Evolutionary conservation across 371 early-diverging fungal genomes (phyloP), one percentile per base, ranked within the genome.

Genomic region (Mucor lusitanicus): DNA sequence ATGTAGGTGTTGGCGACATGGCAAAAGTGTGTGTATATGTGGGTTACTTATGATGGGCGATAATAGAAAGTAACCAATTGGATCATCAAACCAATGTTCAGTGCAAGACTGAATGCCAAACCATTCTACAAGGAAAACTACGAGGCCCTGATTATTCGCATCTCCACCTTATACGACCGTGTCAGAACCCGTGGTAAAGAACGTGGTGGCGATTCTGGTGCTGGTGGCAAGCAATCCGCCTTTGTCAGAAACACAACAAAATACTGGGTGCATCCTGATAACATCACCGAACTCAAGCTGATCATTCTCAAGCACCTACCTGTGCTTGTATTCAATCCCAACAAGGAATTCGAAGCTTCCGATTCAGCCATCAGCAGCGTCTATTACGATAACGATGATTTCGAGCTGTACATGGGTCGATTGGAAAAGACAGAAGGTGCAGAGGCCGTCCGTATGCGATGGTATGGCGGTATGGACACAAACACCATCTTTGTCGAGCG

Each of bases 231-330:
- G 59, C 81, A 84, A 59, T 78, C 84, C 15, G 84, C 84, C 0
- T 93, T 95, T 85, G 93, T 97, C 12, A 86, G 97, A 40, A 89
- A 93, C 73, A 95, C 97, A 12, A 94, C 93, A 61, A 96, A 99
- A 84, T 99, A 98, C 80, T 99, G 99, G 84, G 96, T 99, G 0
- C 97, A 97, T 71, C 94, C 95, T 1, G 99, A 99, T 78, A 98
- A 99, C 79, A 93, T 99, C 50, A 95, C 94, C 61, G 97, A 97
- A 70, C 89, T 99, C 68, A 96, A 97, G 77, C 87, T 93, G 56
- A 84, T 90, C 69, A 95, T 99, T 68, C 88, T 99, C 54, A 94
- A 94, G 77, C 91, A 98, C 75, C 86, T 99, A 32, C 99, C 99
- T n/a, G 97, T 99, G 21, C 88, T 99, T 58, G 90, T 99, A 19